A percentile compares a stretch with the other conserved stretches of the same genome.
phyloP scores from a whole-genome alignment of 768 basidiomycete genomes.

The Neoboletus brunneissimus region DNA sequence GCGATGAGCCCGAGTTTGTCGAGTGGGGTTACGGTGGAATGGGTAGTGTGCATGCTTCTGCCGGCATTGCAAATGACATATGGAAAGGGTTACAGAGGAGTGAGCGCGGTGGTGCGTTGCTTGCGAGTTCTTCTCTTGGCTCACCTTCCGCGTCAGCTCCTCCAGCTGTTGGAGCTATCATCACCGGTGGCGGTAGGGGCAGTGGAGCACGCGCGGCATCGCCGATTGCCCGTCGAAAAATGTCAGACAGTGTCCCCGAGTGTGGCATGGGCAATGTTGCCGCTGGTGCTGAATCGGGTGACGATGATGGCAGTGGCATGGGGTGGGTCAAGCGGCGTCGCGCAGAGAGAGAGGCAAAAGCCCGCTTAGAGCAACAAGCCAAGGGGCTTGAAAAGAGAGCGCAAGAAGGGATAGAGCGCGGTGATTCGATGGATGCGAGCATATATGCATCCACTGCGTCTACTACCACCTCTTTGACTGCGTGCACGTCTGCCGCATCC shows the following conservation, averaged over 20 bases:
- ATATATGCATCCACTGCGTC: constrained; percentile 24
- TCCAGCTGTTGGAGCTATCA: constrained; percentile 28
- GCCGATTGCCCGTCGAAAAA: constrained; percentile 13
- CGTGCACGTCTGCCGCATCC: constrained; percentile 20
- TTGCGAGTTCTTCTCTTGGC: constrained; percentile 12
- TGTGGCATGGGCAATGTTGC: constrained; percentile 30
- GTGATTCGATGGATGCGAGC: constrained; percentile 23
- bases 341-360: constrained; percentile 53
- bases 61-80: constrained; percentile 27
- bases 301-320: constrained; percentile 86
- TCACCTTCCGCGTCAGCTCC: constrained; percentile 15
- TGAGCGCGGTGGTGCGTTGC: constrained; percentile 26
- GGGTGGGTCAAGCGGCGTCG: constrained; percentile 71
- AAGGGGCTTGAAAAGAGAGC: constrained; percentile 10
- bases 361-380: constrained; percentile 20
- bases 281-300: constrained; percentile 25
- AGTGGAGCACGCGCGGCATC: constrained; percentile 13
- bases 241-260: constrained; percentile 18
- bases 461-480: constrained; percentile 23
- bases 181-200: constrained; percentile 12
- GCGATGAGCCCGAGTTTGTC: constrained; percentile 76
- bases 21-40: constrained; percentile 92
- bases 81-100: constrained; percentile 29
- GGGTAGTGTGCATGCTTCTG: constrained; percentile 49
- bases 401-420: constrained; percentile 22